phyloP scores from a whole-genome alignment of 2,329 filamentous ascomycete species.

The Alternaria hordeiaustralica region DNA sequence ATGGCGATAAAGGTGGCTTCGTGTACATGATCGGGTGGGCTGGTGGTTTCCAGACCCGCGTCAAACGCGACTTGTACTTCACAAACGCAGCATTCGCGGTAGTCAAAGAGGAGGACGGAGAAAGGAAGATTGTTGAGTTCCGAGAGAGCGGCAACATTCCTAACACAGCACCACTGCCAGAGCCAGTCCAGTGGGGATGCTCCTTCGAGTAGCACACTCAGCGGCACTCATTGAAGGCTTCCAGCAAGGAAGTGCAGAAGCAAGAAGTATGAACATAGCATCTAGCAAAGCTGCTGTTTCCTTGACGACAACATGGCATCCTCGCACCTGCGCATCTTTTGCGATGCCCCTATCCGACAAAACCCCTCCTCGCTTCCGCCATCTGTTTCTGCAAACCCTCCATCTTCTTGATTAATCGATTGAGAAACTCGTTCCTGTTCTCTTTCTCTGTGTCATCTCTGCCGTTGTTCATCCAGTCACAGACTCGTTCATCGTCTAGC shows the following conservation, averaged over 20 bases:
- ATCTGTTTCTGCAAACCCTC: slow-evolving; percentile 1
- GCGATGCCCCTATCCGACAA: background rate
- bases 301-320: too few relatives aligned
- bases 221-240: background rate
- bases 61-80: slow-evolving; percentile 34
- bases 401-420: background rate
- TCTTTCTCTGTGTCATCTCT: background rate
- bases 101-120: slow-evolving; percentile 28
- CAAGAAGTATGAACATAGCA: too few relatives aligned
- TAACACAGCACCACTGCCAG: slow-evolving; percentile 32
- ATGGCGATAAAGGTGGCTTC: slow-evolving; percentile 41
- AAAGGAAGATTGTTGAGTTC: slow-evolving; percentile 41
- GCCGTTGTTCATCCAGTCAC: slow-evolving; percentile 1
- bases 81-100: slow-evolving; percentile 42
- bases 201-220: slow-evolving; percentile 15
- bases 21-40: slow-evolving; percentile 45
- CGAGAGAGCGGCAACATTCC: slow-evolving; percentile 43
- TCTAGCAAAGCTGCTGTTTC: background rate
- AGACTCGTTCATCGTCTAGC: slow-evolving; percentile 1
- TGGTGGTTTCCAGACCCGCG: slow-evolving; percentile 30
- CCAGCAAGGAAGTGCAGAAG: background rate
- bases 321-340: background rate
- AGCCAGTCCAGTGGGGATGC: slow-evolving; percentile 32
- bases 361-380: background rate
- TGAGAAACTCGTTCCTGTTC: background rate